These are phyloP conservation scores for Saturnispora galanensis DNA, from an alignment of 805 yeast species.

Conservation along the genomic window DNA sequence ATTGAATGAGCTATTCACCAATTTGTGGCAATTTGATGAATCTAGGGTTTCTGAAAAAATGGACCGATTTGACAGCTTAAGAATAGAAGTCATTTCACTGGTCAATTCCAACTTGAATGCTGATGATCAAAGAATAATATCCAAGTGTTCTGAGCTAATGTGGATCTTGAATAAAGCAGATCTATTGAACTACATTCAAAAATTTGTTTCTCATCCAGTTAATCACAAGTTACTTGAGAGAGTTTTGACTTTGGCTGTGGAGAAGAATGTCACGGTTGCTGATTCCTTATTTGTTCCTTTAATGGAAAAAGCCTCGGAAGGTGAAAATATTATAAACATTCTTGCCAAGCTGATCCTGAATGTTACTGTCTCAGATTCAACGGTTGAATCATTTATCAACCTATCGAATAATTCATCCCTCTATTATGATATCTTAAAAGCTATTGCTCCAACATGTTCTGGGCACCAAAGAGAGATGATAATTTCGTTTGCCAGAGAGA, in stretches of 20 bases:
- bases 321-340: background rate
- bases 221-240: background rate
- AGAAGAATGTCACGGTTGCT: background rate
- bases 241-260: background rate
- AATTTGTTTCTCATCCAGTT: background rate
- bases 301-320: background rate
- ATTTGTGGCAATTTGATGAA: slow-evolving; percentile 9
- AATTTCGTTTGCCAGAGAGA: background rate
- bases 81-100: background rate
- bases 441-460: background rate
- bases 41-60: background rate
- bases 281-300: background rate
- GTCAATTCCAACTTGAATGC: background rate
- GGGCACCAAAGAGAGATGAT: background rate
- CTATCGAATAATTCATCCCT: background rate
- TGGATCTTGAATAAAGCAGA: slow-evolving; percentile 15
- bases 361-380: slow-evolving; percentile 1
- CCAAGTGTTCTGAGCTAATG: slow-evolving; percentile 12
- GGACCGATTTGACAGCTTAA: background rate
- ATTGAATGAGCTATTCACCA: slow-evolving; percentile 22
- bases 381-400: background rate
- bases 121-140: background rate
- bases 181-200: slow-evolving; percentile 2
- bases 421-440: slow-evolving; percentile 4
- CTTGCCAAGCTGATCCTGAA: slow-evolving; percentile 4